Evolutionary conservation across 495 filamentous ascomycete genomes (phyloP).

Genomic region (Chaetomium cochliodes): DNA sequence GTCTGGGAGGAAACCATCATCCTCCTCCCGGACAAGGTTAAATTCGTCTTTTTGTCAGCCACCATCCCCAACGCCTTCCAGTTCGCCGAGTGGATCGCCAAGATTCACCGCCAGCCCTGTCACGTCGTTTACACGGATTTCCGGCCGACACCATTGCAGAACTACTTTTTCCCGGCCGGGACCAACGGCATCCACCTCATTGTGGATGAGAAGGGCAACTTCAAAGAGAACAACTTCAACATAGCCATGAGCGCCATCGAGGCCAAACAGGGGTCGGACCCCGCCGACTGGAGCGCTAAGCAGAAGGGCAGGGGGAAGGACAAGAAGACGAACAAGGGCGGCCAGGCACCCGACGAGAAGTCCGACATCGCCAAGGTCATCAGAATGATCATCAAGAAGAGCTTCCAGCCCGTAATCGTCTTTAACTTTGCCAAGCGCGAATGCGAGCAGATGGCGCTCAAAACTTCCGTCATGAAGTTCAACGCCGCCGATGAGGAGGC

Average conservation of each 20-base stretch:
- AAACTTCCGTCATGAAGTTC: slow-evolving; percentile 85
- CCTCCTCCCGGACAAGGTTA: slow-evolving; percentile 92
- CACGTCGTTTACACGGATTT: slow-evolving; percentile 99
- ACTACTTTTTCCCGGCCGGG: slow-evolving; percentile 95
- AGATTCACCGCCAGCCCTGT: slow-evolving; percentile 93
- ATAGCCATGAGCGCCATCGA: slow-evolving; percentile 87
- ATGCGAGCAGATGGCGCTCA: slow-evolving; percentile 80
- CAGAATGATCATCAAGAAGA: slow-evolving; percentile 96
- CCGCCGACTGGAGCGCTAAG: slow-evolving; percentile 72
- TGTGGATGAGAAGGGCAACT: slow-evolving; percentile 92
- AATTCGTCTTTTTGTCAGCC: slow-evolving; percentile 95
- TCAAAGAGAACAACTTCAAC: slow-evolving; percentile 95
- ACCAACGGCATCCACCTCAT: slow-evolving; percentile 91
- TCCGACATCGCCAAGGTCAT: slow-evolving; percentile 96
- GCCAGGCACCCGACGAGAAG: slow-evolving; percentile 59
- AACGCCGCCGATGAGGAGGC: slow-evolving; percentile 95
- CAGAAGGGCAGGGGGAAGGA: slow-evolving; percentile 84
- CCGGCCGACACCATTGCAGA: slow-evolving; percentile 90
- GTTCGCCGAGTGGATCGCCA: slow-evolving; percentile 97
- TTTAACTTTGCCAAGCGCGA: slow-evolving; percentile 99
- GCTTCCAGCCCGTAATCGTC: slow-evolving; percentile 94
- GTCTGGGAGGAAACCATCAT: slow-evolving; percentile 99
- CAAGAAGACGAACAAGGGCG: slow-evolving; percentile 89
- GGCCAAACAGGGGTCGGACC: slow-evolving; percentile 83
- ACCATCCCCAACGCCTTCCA: slow-evolving; percentile 99